phyloP scores from a whole-genome alignment of 169 alveolate species.

The Perkinsus chesapeaki region DNA sequence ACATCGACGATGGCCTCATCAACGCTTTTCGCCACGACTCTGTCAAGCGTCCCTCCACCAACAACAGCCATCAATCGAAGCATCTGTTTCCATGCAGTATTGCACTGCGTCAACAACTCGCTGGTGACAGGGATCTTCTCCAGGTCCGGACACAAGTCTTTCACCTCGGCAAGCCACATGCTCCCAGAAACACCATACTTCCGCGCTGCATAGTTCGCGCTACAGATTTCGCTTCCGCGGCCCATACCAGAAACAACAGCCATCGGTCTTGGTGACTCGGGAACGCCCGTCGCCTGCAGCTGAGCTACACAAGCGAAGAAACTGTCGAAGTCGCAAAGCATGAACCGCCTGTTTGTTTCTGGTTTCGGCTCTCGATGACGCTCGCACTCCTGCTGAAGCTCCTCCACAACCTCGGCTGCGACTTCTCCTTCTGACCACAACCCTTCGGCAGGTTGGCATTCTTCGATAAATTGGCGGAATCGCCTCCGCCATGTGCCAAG shows the following conservation, averaged over 20 bases:
- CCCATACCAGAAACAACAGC: conserved; percentile 15
- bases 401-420: neutral
- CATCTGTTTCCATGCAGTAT: conserved; percentile 7
- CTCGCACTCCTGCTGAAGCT: neutral
- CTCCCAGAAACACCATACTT: neutral
- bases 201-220: conserved; percentile 16
- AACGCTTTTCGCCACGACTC: conserved; percentile 2
- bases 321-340: conserved; percentile 6
- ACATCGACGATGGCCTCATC: neutral
- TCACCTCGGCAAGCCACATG: neutral
- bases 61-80: neutral
- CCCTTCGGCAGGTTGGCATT: neutral
- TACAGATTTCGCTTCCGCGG: conserved; percentile 6
- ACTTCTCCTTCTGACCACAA: neutral
- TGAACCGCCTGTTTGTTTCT: neutral
- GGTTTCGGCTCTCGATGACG: neutral
- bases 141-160: neutral
- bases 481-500: conserved; percentile 18
- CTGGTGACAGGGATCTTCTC: conserved; percentile 7
- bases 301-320: conserved; percentile 14
- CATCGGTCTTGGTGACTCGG: neutral
- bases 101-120: conserved; percentile 1
- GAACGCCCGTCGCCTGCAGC: neutral
- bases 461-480: neutral
- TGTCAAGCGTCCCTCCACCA: neutral